Evolutionary conservation across 345 rosid species (phyloP), one percentile per base, ranked within the genome.

Genomic region (Turritis glabra): DNA sequence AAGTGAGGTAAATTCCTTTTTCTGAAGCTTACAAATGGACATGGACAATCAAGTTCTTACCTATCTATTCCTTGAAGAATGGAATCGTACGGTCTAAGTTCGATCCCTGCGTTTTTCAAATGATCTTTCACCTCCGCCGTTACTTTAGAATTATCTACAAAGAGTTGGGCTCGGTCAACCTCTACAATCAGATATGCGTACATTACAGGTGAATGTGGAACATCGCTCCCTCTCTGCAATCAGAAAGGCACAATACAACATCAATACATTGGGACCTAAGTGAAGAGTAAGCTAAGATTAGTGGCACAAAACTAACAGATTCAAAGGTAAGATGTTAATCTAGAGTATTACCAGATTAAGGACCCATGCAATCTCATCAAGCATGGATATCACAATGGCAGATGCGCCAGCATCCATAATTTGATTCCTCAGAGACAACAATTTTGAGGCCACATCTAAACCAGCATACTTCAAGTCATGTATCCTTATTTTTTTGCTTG

Each of bases 131-230:
- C 97, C 75, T 86, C 93, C 3, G 83, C 78, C 1, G 88, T 88
- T 47, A 94, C 87, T 82, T 94, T 91, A 62, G 88, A 79, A 71
- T 72, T 72, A 77, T 90, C 97, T 19, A 87, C 72, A 76, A 91
- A 90, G 67, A 94, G 72, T 67, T 82, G 82, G 68, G 96, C 93
- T 53, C 78, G 77, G 76, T 85, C 88, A 59, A 83, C 76, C 84
- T 84, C 96, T 53, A 94, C 90, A 17, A 87, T 82, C 64, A 94
- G 76, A 83, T 94, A 91, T 29, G 97, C 93, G 76, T 94, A 94
- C 86, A 82, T 86, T 65, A 94, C 97, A 61, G 98, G 97, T n/a
- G 97, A 91, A 85, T 94, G 89, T 69, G 97, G 97, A 82, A 91
- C 88, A 80, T 94, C 98, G 29, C 85, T 80, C 77, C 97, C 98